Conservation (phyloP, 2,329 filamentous ascomycete species). For the Corynespora cassiicola region DNA sequence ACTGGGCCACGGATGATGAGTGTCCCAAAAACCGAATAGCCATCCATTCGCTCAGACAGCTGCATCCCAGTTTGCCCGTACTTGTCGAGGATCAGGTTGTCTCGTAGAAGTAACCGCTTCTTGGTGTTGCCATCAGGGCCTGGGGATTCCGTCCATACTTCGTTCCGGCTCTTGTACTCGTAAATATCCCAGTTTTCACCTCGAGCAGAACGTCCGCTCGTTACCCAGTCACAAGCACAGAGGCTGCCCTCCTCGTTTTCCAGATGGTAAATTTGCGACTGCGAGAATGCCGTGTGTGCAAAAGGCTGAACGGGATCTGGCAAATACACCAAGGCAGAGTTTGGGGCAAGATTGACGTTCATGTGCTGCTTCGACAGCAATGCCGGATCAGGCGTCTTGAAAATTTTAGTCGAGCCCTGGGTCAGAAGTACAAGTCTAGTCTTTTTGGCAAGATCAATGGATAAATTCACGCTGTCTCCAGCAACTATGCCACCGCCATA, state of each 20-base stretch:
- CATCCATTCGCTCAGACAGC: slow-evolving; percentile 67
- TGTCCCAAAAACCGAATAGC: slow-evolving; percentile 80
- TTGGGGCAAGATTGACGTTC: slow-evolving; percentile 54
- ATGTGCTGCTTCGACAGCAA: slow-evolving; percentile 56
- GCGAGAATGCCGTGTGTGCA: slow-evolving; percentile 80
- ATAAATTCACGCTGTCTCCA: slow-evolving; percentile 80
- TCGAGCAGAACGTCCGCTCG: slow-evolving; percentile 80
- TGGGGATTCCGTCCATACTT: slow-evolving; percentile 68
- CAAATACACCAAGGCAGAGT: slow-evolving; percentile 67
- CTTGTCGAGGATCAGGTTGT: slow-evolving; percentile 77
- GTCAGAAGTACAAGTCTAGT: slow-evolving; percentile 69
- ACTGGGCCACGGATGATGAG: slow-evolving; percentile 79
- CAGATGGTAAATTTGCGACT: slow-evolving; percentile 76
- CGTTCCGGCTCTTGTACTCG: slow-evolving; percentile 83
- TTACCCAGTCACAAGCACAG: slow-evolving; percentile 93
- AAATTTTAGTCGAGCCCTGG: slow-evolving; percentile 92
- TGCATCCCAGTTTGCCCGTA: slow-evolving; percentile 41
- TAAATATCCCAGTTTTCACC: slow-evolving; percentile 89
- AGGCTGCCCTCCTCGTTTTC: slow-evolving; percentile 62
- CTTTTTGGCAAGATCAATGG: slow-evolving; percentile 67
- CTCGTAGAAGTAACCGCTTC: slow-evolving; percentile 76
- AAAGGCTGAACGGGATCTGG: slow-evolving; percentile 96
- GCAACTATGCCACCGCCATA: slow-evolving; percentile 94
- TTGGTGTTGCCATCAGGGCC: slow-evolving; percentile 29
- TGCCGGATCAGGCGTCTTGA: slow-evolving; percentile 71